A percentile compares a stretch with the other conserved stretches of the same genome.
Evolutionary conservation across 2,329 filamentous ascomycete genomes (phyloP).

Genomic region (Sclerotinia glacialis): DNA sequence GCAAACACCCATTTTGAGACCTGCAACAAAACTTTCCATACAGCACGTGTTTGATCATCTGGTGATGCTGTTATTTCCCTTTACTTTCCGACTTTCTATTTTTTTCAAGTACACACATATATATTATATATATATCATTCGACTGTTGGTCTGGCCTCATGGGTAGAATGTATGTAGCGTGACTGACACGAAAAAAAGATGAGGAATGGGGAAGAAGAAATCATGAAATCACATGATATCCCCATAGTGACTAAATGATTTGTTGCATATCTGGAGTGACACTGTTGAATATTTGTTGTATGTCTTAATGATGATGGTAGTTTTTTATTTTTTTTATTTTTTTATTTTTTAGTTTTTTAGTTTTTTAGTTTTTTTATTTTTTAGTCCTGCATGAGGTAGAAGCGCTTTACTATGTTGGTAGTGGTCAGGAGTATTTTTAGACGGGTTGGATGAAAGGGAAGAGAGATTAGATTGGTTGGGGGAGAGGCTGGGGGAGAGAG

Average conservation of each 20-base stretch:
- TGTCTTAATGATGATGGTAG: neutral
- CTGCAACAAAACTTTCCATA: slow-evolving; percentile 12
- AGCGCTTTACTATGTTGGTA: slow-evolving; percentile 6
- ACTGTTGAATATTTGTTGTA: slow-evolving; percentile 13
- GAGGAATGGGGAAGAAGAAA: neutral
- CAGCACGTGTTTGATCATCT: slow-evolving; percentile 4
- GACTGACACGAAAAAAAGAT: neutral
- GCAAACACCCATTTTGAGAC: slow-evolving; percentile 12
- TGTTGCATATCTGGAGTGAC: slow-evolving; percentile 23
- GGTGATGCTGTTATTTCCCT: too few species aligned
- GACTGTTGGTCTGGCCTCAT: neutral
- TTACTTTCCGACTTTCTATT: neutral
- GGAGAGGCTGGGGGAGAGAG: neutral
- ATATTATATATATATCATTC: neutral
- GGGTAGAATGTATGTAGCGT: neutral
- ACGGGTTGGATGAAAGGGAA: neutral
- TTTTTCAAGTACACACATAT: neutral
- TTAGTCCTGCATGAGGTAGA: slow-evolving; percentile 3
- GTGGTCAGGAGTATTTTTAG: slow-evolving; percentile 1
- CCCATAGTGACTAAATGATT: slow-evolving; percentile 2
- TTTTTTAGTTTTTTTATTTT: too few species aligned
- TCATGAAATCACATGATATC: neutral
- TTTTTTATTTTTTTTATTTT: too few species aligned
- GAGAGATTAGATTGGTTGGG: slow-evolving; percentile 4
- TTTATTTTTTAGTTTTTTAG: too few species aligned